phyloP scores from a whole-genome alignment of 2,329 filamentous ascomycete genomes.

The Aspergillus brunneoviolaceus region DNA sequence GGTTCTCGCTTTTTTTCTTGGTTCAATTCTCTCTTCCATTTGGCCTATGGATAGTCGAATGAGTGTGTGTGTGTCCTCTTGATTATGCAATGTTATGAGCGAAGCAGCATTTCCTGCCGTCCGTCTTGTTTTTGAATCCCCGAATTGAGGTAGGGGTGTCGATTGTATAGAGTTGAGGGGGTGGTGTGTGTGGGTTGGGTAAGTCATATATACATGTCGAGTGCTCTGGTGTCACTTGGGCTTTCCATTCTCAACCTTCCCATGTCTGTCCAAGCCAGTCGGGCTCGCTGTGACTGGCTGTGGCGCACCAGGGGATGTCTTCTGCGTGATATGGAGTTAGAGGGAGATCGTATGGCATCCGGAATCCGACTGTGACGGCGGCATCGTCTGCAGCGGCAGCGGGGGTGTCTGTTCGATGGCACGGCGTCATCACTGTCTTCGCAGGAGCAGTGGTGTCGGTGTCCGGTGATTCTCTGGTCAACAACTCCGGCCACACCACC shows the following conservation, averaged over 20 bases:
- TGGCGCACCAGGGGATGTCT: conserved; percentile 78
- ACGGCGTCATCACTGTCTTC: conserved; percentile 62
- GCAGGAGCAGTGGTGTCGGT: not conserved
- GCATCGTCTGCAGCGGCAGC: conserved; percentile 7
- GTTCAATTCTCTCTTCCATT: not conserved
- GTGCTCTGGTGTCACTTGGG: not conserved
- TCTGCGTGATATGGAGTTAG: conserved; percentile 61
- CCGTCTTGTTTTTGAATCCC: not conserved
- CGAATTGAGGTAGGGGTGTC: not conserved
- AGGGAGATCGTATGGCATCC: conserved; percentile 82
- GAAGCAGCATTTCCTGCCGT: not conserved
- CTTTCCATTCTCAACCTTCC: conserved; percentile 18
- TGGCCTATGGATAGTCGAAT: not conserved
- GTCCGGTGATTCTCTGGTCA: conserved; percentile 18
- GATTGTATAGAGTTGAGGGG: not conserved
- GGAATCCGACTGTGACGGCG: conserved; percentile 60
- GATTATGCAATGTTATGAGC: not conserved
- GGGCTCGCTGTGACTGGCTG: conserved; percentile 52
- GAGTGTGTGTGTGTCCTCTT: not conserved
- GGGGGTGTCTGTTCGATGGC: conserved; percentile 64
- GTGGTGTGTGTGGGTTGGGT: not conserved
- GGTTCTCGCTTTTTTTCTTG: not conserved
- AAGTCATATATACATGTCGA: not conserved
- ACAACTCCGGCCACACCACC: conserved; percentile 71
- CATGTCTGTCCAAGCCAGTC: conserved; percentile 58